Evolutionary conservation across 2,329 filamentous ascomycete genomes (phyloP), one percentile per base, ranked within the genome.

Genomic region (Endocalyx cinctus): DNA sequence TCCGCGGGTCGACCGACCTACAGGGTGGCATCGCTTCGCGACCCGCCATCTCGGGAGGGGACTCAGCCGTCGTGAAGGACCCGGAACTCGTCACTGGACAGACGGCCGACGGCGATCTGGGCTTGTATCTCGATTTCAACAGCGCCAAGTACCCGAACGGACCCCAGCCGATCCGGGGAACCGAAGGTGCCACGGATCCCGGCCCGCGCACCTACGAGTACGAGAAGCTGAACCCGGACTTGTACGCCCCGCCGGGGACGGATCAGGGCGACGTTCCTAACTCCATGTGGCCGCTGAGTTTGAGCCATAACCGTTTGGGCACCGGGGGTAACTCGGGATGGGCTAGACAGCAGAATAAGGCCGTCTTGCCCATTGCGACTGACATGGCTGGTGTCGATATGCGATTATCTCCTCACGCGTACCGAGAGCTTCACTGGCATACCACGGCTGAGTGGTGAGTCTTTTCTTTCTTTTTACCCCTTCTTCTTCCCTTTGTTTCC

Each of bases 351-450:
- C 69, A 77, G 50, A 77, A 77, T 45, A 56, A 48, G 0, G 54
- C 53, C 2, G 68, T 73, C 8, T 61, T 79, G 37, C 74, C 75
- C 3, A 38, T 49, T 1, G 62, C 70, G 6, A 69, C 55, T 4
- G 58, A 53, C 11, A 76, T 78, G 69, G 73, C 74, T 0, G 74
- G 72, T 27, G 74, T 78, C 1, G 67, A 78, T 42, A 78, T 78
- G 74, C 65, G 72, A 25, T 62, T 79, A 2, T 66, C 64, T n/a
- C 65, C 72, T 0, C 57, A 72, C 17, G 74, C 70, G 0, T 80
- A 80, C 40, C 69, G 79, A 14, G 77, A 82, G 50, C 58, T 82
- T 15, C 79, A 83, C 43, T 83, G 73, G 74, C 74, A 79, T 43
- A 72, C 67, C 23, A 64, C 69, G 11, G 47, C 41, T 27, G 50